A percentile compares a stretch with the other conserved stretches of the same genome.
Evolutionary conservation across 345 rosid genomes (phyloP).

Genomic region (Carallia pectinifolia): DNA sequence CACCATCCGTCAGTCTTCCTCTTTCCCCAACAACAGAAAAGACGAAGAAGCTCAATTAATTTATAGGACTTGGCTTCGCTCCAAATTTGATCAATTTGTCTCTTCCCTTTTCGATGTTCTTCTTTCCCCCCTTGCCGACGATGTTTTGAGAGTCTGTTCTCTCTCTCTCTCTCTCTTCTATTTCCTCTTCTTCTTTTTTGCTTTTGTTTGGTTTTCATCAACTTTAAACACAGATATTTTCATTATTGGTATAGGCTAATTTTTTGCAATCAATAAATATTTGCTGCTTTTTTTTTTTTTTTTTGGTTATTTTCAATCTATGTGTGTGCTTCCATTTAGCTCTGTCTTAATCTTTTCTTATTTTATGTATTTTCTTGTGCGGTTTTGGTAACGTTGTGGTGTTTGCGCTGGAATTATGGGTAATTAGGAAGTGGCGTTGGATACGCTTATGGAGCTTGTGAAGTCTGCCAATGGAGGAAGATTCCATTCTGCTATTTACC

Average conservation of each 20-base stretch:
- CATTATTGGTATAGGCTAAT: not conserved
- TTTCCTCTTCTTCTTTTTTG: not conserved
- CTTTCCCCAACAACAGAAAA: not conserved
- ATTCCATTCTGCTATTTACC: slow-evolving; percentile 68
- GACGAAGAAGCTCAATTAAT: slow-evolving; percentile 45
- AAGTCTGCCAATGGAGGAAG: slow-evolving; percentile 65
- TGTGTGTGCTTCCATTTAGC: no score
- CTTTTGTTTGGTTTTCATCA: not conserved
- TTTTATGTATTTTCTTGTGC: not conserved
- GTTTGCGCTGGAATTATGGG: no score
- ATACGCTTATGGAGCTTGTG: slow-evolving; percentile 77
- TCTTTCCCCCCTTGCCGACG: slow-evolving; percentile 47
- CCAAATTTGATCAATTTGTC: slow-evolving; percentile 72
- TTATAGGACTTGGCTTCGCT: slow-evolving; percentile 76
- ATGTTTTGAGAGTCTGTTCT: slow-evolving; percentile 47
- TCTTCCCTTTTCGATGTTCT: slow-evolving; percentile 46
- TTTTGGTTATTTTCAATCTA: no score
- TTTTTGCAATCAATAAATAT: not conserved
- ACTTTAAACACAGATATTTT: not conserved
- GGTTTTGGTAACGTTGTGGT: not conserved
- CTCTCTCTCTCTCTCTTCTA: no score
- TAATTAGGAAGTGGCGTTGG: slow-evolving; percentile 72
- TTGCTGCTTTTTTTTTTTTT: not conserved
- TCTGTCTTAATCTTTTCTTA: no score
- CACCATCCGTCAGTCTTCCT: slow-evolving; percentile 50